phyloP scores from a whole-genome alignment of 2,329 filamentous ascomycete species.

The Zasmidium angulare region DNA sequence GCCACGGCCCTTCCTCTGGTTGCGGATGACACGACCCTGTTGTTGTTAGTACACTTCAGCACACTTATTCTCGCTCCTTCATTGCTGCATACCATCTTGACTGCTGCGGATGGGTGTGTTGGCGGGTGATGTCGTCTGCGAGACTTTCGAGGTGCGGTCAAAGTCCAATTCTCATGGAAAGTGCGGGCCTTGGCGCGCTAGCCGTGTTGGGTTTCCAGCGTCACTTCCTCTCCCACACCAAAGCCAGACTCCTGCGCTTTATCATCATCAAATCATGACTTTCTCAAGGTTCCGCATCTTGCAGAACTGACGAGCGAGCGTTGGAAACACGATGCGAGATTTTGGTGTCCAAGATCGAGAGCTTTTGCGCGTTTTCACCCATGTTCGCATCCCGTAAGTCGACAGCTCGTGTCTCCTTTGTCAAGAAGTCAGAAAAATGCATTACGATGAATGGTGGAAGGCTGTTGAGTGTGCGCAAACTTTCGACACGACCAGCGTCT shows the following conservation, averaged over 20 bases:
- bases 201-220: too few relatives aligned
- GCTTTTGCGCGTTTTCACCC: neutral
- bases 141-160: constrained; percentile 1
- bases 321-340: too few relatives aligned
- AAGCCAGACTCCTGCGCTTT: too few relatives aligned
- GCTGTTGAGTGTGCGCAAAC: neutral
- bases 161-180: neutral
- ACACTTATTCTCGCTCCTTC: neutral
- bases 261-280: too few relatives aligned
- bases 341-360: too few relatives aligned
- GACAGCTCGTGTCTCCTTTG: constrained; percentile 9
- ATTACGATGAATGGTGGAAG: neutral
- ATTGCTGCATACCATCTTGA: constrained; percentile 9
- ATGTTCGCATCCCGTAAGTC: constrained; percentile 1
- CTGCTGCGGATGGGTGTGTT: constrained; percentile 15
- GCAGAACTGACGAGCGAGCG: too few relatives aligned
- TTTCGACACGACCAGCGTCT: neutral
- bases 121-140: constrained; percentile 1
- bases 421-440: constrained; percentile 5
- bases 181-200: neutral
- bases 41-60: constrained; percentile 15
- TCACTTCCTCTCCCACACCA: too few relatives aligned
- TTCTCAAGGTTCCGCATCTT: too few relatives aligned
- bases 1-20: constrained; percentile 73
- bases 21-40: constrained; percentile 70